Evolutionary conservation across 371 early-diverging fungal species (phyloP), one percentile per base, ranked within the genome.

Genomic region (Nematocida parisii): DNA sequence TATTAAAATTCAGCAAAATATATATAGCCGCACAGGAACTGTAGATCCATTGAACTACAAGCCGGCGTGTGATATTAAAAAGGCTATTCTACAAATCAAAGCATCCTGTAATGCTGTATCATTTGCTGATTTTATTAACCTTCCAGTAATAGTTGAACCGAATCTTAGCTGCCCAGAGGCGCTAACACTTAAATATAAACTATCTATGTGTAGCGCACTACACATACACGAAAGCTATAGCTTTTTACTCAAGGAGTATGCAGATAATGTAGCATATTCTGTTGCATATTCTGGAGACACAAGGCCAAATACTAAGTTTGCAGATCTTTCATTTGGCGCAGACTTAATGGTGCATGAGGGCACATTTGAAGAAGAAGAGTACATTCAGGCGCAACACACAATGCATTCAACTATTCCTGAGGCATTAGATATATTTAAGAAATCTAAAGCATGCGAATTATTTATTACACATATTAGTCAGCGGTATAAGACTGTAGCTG

Each of bases 401-500:
- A 88, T 90, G 13, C 99, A 98, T 85, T 91, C 91, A 56, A 97
- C 96, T 0, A 90, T 91, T 1, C 84, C 86, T 56, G 95, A 96
- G 87, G 96, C 98, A 0, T 87, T 94, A 5, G 86, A 90, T 22
- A 90, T 96, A 24, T 71, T 82, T 39, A 67, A 88, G 86, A 77
- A 91, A 24, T 90, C 95, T 92, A 88, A 90, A 22, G 94, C 95
- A 52, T 89, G 90, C 75, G 88, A 86, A 66, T 89, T 93, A 3
- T 82, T 97, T 50, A 86, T 98, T 71, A 98, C 96, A 66, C 99
- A 98, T 85, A 96, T 97, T 83, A 94, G 95, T 84, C 95, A 96
- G 87, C 90, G 98, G 27, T 96, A 95, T 87, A 91, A 77, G 42
- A 33, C 67, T 22, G 54, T 73, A n/a, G 22, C 39, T 18, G 20